Conservation (phyloP, 345 rosid genomes). For the Psidium friedrichsthalianum region DNA sequence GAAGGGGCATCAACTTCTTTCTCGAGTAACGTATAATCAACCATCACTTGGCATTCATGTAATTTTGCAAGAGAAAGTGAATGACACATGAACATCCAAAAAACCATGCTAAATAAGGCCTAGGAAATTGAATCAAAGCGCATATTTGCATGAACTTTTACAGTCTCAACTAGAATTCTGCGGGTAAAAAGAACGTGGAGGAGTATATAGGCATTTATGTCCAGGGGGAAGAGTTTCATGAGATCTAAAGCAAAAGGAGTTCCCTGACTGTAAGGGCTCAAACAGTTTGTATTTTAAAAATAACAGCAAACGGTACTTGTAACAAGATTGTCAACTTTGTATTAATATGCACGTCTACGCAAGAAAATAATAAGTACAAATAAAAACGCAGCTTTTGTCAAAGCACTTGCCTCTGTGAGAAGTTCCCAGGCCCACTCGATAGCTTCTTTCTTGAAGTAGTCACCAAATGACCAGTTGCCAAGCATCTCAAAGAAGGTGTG, state of each 20-base stretch:
- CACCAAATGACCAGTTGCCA: constrained; percentile 98
- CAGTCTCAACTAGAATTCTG: neutral
- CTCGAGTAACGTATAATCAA: neutral
- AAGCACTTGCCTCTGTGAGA: constrained; percentile 45
- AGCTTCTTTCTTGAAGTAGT: constrained; percentile 90
- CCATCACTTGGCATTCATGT: neutral
- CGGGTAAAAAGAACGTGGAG: neutral
- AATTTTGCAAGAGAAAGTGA: neutral
- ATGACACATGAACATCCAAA: neutral
- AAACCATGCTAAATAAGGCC: neutral
- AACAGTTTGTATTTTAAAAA: neutral
- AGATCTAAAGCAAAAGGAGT: neutral
- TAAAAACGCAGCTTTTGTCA: neutral
- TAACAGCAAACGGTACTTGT: neutral
- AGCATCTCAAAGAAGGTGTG: constrained; percentile 99
- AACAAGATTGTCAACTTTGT: neutral
- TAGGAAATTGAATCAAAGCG: neutral
- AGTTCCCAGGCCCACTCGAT: constrained; percentile 99
- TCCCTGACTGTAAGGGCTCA: neutral
- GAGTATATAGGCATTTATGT: neutral
- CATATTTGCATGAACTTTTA: neutral
- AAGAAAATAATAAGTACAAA: neutral
- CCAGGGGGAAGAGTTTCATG: neutral
- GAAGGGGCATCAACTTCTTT: neutral
- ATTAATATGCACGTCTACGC: neutral